Evolutionary conservation across 148 eudicot genomes (phyloP).

Genomic region (Heliamphora exappendiculata): DNA sequence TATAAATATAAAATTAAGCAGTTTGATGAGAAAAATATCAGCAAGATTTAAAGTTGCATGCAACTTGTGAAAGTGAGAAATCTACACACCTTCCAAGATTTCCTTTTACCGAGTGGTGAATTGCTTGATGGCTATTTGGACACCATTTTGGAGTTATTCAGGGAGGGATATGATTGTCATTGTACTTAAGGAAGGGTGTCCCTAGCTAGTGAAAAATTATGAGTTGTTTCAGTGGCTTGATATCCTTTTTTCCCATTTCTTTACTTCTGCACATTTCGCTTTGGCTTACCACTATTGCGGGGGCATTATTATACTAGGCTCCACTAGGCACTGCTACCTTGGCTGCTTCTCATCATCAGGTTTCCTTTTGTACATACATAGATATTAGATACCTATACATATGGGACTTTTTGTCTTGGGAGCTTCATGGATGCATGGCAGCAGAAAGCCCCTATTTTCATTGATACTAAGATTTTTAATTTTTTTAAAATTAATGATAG

Average conservation of each 20-base stretch:
- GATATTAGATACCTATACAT: neutral
- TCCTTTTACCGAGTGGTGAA: neutral
- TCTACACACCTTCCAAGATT: neutral
- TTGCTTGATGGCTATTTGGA: neutral
- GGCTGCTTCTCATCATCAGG: neutral
- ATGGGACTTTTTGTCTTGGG: neutral
- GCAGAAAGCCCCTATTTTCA: neutral
- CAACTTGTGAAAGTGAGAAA: neutral
- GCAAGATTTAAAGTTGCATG: too few species aligned
- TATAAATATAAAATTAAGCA: too few species aligned
- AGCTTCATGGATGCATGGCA: neutral
- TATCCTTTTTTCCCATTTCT: neutral
- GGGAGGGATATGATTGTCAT: neutral
- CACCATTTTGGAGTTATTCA: neutral
- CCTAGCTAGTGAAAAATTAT: neutral
- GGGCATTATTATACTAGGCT: slow-evolving; percentile 7
- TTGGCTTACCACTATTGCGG: slow-evolving; percentile 3
- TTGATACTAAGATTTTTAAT: too few species aligned
- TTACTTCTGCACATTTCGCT: neutral
- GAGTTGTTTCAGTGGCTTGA: neutral
- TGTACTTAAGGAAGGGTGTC: neutral
- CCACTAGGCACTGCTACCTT: slow-evolving; percentile 8
- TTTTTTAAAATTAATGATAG: too few species aligned
- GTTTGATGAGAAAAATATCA: too few species aligned
- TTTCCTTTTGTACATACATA: neutral